Percentiles rank a stretch among this genome's conserved stretches.
These are phyloP conservation scores for Suillus ampliporus DNA, from an alignment of 768 basidiomycete genomes.

Conservation along the genomic window DNA sequence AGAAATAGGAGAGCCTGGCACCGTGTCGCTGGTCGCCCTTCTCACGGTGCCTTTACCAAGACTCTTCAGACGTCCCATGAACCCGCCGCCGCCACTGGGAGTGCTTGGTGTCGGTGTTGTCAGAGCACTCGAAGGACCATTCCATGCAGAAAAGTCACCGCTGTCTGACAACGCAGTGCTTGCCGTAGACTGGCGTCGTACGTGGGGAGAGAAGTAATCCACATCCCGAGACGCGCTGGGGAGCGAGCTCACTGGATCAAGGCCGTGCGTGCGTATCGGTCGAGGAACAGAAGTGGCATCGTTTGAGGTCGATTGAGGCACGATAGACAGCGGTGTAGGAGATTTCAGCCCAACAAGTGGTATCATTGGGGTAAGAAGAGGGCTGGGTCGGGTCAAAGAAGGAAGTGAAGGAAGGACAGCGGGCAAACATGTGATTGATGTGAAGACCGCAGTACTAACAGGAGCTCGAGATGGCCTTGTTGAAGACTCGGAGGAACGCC, in stretches of 20 bases:
- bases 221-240: constrained; percentile 35
- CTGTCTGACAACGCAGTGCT: constrained; percentile 51
- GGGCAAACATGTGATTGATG: constrained; percentile 68
- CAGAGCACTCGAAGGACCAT: constrained; percentile 38
- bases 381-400: constrained; percentile 51
- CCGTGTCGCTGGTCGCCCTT: constrained; percentile 25
- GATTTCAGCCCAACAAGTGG: constrained; percentile 44
- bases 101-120: constrained; percentile 51
- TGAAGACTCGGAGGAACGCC: constrained; percentile 35
- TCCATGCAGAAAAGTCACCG: constrained; percentile 50
- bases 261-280: constrained; percentile 50
- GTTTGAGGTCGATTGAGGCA: constrained; percentile 50
- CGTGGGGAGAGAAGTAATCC: constrained; percentile 61
- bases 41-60: constrained; percentile 66
- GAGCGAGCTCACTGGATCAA: constrained; percentile 39
- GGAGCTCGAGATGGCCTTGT: constrained; percentile 32
- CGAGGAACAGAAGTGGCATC: constrained; percentile 38
- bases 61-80: constrained; percentile 83
- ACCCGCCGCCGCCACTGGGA: constrained; percentile 50
- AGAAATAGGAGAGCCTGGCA: constrained; percentile 31
- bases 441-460: constrained; percentile 53
- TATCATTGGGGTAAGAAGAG: constrained; percentile 66
- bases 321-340: constrained; percentile 37
- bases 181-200: constrained; percentile 52
- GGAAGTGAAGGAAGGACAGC: constrained; percentile 59